A percentile compares a stretch with the other conserved stretches of the same genome.
Evolutionary conservation across 1,139 yeast species (phyloP).

Genomic region (Pichia sp.): DNA sequence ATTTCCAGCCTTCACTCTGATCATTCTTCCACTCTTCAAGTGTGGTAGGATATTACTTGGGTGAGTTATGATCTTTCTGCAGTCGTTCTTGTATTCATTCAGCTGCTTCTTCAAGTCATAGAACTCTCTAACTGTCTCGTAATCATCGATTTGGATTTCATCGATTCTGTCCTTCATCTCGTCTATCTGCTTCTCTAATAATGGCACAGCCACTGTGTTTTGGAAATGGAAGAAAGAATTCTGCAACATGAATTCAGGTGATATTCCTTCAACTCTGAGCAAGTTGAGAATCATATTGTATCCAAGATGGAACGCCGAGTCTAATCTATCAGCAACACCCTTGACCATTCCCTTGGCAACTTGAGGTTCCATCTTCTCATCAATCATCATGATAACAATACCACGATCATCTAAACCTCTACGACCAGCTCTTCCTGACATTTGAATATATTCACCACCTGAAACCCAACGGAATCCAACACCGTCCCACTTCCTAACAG

Average conservation of each 20-base stretch:
- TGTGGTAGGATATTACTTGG: slow-evolving; percentile 83
- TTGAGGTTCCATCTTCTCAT: slow-evolving; percentile 98
- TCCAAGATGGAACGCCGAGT: slow-evolving; percentile 88
- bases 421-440: slow-evolving; percentile 99
- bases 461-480: slow-evolving; percentile 96
- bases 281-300: slow-evolving; percentile 95
- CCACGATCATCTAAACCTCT: slow-evolving; percentile 93
- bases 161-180: slow-evolving; percentile 45
- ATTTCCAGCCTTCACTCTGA: slow-evolving; percentile 50
- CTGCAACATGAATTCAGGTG: slow-evolving; percentile 96
- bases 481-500: slow-evolving; percentile 98
- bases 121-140: slow-evolving; percentile 66
- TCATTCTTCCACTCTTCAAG: slow-evolving; percentile 81
- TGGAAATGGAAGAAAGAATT: slow-evolving; percentile 94
- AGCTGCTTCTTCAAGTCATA: slow-evolving; percentile 74
- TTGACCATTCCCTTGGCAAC: slow-evolving; percentile 99
- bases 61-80: slow-evolving; percentile 79
- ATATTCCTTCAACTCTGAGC: slow-evolving; percentile 95
- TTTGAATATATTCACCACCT: slow-evolving; percentile 97
- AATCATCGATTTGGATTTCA: slow-evolving; percentile 59
- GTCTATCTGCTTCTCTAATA: slow-evolving; percentile 58
- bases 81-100: slow-evolving; percentile 64
- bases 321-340: slow-evolving; percentile 86
- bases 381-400: slow-evolving; percentile 96
- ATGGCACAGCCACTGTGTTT: slow-evolving; percentile 84